Evolutionary conservation across 2,329 filamentous ascomycete genomes (phyloP), one percentile per base, ranked within the genome.

Genomic region (Pseudodiploospora longispora): DNA sequence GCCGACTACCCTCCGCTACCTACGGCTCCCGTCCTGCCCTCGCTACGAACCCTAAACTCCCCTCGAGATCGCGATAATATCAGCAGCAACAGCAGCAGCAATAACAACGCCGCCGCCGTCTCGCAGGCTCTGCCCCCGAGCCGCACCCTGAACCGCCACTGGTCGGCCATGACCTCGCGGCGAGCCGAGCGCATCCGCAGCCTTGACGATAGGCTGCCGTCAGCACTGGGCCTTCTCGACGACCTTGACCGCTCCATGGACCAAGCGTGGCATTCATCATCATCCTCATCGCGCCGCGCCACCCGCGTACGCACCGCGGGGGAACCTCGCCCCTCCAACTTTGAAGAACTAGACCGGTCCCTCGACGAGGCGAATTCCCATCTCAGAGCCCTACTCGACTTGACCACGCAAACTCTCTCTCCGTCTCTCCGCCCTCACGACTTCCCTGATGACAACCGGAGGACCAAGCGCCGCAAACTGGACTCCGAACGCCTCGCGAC

Each of bases 391-490:
- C 54, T 73, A 30, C 58, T 72, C n/a, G 68, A 71, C 31, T 56
- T 61, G 52, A 55, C 67, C 50, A 53, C 57, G 50, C 59, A 56
- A 44, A 53, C 58, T 38, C 52, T 64, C 46, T 63, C 67, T 3
- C 61, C 65, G 4, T 55, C 61, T 1, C 55, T 58, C 12, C 63
- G 64, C 5, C 53, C 58, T 6, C 60, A 63, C 42, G 68, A 73
- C 12, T 57, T 67, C 28, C 55, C 61, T 39, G 71, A 77, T 32
- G 68, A 72, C 40, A 69, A 60, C 52, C 74, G 79, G 44, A 70
- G 76, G 46, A 66, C 66, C 40, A 89, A 89, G 62, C 77, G 85
- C 38, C 76, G 84, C 50, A 88, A 86, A 60, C 62, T 88, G 33
- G 83, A 87, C 54, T 71, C 76, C 1, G 82, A 85, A 49, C 72